These are phyloP conservation scores for Colletotrichum eremochloae DNA, from an alignment of 2,329 filamentous ascomycete species.

Conservation along the genomic window DNA sequence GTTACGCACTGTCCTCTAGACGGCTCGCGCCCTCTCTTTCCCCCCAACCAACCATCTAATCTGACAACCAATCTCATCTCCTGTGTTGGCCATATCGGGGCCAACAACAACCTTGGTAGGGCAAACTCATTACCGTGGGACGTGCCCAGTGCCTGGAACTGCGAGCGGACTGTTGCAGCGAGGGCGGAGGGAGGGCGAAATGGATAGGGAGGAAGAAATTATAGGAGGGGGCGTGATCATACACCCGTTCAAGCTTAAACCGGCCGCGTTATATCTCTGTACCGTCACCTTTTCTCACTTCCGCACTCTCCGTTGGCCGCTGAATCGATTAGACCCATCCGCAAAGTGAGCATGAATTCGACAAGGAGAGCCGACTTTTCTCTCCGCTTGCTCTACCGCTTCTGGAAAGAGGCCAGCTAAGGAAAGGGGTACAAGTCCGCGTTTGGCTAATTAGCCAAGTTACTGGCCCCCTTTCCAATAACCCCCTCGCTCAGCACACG, in stretches of 20 bases:
- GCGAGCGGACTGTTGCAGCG: conserved; percentile 2
- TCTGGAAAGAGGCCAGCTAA: conserved; percentile 2
- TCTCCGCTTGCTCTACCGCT: conserved; percentile 5
- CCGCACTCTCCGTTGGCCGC: neutral
- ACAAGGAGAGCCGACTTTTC: conserved; percentile 22
- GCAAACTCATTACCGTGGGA: neutral
- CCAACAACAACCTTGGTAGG: neutral
- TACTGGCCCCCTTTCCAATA: conserved; percentile 11
- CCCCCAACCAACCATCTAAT: neutral
- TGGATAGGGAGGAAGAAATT: too few species aligned
- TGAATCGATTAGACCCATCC: conserved; percentile 7
- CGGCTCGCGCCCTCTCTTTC: neutral
- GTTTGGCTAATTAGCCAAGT: conserved; percentile 28
- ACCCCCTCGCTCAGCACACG: conserved; percentile 6
- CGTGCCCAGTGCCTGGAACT: conserved; percentile 11
- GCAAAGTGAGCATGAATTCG: conserved; percentile 6
- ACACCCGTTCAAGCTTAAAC: conserved; percentile 23
- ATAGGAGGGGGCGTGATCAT: conserved; percentile 11
- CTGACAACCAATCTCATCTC: neutral
- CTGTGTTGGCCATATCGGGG: neutral
- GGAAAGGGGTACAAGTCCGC: conserved; percentile 16
- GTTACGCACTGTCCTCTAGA: conserved; percentile 13
- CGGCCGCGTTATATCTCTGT: neutral
- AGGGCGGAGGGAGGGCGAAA: neutral
- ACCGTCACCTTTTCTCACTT: conserved; percentile 7